phyloP scores from a whole-genome alignment of 257 asterid genomes.

The Striga asiatica region DNA sequence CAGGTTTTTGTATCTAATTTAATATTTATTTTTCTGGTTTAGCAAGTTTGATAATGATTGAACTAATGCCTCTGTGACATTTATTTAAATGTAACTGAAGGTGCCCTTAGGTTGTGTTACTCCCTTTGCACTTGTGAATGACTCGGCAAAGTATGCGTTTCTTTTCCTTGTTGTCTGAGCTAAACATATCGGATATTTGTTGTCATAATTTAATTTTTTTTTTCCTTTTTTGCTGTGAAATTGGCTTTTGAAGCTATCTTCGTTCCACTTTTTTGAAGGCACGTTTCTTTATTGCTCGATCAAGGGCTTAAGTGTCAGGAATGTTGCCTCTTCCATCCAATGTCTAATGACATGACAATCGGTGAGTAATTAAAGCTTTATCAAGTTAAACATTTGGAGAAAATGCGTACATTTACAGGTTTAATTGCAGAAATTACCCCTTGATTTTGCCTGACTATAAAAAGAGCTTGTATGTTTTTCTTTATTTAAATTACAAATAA shows the following conservation, averaged over 20 bases:
- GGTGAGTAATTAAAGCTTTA: conserved; percentile 31
- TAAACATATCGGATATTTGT: too few relatives aligned
- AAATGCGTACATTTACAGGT: neutral
- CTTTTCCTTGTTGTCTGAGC: conserved; percentile 3
- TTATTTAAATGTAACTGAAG: conserved; percentile 29
- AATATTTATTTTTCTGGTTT: neutral
- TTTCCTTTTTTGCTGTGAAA: neutral
- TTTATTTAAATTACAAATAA: too few relatives aligned
- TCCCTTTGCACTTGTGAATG: conserved; percentile 83
- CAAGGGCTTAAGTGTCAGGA: conserved; percentile 58
- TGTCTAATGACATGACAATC: conserved; percentile 74
- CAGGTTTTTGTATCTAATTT: conserved; percentile 34
- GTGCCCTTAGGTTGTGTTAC: conserved; percentile 89
- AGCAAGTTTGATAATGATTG: neutral
- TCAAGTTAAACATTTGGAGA: neutral
- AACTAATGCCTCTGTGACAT: conserved; percentile 5
- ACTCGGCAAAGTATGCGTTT: conserved; percentile 74
- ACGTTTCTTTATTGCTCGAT: conserved; percentile 79
- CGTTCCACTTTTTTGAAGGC: neutral
- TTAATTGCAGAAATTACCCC: too few relatives aligned
- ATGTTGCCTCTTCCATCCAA: conserved; percentile 81
- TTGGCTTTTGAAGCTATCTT: neutral
- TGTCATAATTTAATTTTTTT: too few relatives aligned
- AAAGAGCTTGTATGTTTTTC: too few relatives aligned
- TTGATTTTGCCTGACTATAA: neutral